Evolutionary conservation across 768 basidiomycete genomes (phyloP).

Genomic region (Pleurotus sapidus): DNA sequence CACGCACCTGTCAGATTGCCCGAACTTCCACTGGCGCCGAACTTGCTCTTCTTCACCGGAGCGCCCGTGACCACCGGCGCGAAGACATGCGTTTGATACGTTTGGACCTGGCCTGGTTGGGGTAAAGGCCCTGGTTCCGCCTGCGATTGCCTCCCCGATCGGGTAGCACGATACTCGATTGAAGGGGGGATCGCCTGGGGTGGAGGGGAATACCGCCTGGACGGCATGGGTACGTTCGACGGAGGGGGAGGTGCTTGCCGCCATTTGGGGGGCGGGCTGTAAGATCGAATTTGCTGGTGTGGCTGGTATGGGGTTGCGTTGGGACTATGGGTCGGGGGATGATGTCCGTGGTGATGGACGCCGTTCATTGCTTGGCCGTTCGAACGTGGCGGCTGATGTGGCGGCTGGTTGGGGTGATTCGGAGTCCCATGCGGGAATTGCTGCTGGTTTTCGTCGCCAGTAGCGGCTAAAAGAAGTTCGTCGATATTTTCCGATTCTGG

Average conservation of each 20-base stretch:
- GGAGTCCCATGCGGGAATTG: not conserved
- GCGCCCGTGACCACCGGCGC: conserved; percentile 73
- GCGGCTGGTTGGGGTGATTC: conserved; percentile 5
- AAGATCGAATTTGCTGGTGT: not conserved
- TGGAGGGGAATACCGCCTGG: not conserved
- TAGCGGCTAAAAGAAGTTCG: conserved; percentile 41
- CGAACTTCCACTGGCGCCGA: conserved; percentile 18
- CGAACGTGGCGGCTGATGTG: not conserved
- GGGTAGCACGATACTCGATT: not conserved
- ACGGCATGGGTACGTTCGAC: not conserved
- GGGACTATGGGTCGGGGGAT: not conserved
- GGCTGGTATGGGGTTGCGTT: not conserved
- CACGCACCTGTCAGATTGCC: not conserved
- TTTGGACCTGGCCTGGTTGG: conserved; percentile 27
- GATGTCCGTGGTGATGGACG: not conserved
- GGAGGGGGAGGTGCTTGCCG: not conserved
- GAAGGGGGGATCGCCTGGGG: conserved; percentile 12
- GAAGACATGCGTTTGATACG: conserved; percentile 67
- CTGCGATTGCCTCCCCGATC: conserved; percentile 13
- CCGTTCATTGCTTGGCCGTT: not conserved
- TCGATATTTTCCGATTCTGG: conserved; percentile 22
- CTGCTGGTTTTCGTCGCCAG: conserved; percentile 20
- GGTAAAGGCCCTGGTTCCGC: conserved; percentile 18
- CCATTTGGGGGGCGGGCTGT: too few species aligned
- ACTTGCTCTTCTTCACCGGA: conserved; percentile 65